A percentile compares a stretch with the other conserved stretches of the same genome.
Conservation (phyloP, 148 eudicot species). For the Camellia japonica region DNA sequence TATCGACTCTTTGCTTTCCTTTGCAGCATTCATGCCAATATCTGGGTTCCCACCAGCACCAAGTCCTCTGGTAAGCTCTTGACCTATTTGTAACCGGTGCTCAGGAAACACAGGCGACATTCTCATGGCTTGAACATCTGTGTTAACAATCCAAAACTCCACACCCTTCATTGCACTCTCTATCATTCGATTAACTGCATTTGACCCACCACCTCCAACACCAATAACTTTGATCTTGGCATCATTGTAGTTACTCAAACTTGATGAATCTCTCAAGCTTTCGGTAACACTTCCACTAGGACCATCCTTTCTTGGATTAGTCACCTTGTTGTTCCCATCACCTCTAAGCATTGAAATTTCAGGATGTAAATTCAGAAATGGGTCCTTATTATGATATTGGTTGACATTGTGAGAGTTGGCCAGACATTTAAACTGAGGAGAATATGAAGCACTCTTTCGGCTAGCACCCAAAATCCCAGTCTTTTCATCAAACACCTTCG, state of each 20-base stretch:
- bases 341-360: conserved; percentile 91
- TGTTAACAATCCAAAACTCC: conserved; percentile 95
- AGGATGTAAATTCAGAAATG: conserved; percentile 78
- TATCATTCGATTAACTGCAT: conserved; percentile 97
- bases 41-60: conserved; percentile 99
- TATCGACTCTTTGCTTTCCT: conserved; percentile 74
- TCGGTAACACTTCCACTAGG: conserved; percentile 54
- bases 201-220: conserved; percentile 98
- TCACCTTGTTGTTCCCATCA: conserved; percentile 45
- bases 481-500: conserved; percentile 50
- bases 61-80: conserved; percentile 92
- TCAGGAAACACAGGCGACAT: conserved; percentile 86
- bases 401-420: conserved; percentile 53
- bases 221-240: conserved; percentile 97
- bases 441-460: conserved; percentile 31
- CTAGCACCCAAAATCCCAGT: conserved; percentile 25
- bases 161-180: conserved; percentile 95
- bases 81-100: conserved; percentile 91
- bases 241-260: conserved; percentile 47
- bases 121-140: conserved; percentile 94
- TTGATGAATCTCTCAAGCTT: conserved; percentile 44
- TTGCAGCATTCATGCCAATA: conserved; percentile 93
- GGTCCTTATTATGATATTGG: conserved; percentile 57
- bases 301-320: conserved; percentile 47
- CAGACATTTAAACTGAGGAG: conserved; percentile 47